Evolutionary conservation across 306 rosid species (phyloP).

Genomic region (Gillenia trifoliata): DNA sequence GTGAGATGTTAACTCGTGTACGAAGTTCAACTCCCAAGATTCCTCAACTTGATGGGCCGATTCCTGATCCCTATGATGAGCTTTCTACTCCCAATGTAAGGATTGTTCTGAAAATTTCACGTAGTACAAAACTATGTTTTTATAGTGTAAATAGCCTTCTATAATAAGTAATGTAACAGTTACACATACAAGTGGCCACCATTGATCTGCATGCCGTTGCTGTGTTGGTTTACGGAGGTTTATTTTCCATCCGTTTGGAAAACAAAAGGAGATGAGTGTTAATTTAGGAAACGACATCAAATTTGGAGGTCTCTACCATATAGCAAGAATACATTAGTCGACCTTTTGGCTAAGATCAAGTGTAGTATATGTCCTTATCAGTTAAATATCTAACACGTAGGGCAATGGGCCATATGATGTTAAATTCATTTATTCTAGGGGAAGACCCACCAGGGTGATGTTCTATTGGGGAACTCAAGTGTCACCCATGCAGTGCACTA

Average conservation of each 20-base stretch:
- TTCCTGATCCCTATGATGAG: slow-evolving; percentile 85
- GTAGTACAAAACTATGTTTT: not conserved
- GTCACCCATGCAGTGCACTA: not conserved
- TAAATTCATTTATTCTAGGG: not conserved
- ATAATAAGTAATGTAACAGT: not conserved
- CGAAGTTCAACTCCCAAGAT: slow-evolving; percentile 52
- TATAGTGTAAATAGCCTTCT: not conserved
- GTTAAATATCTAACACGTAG: not conserved
- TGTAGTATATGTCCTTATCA: not conserved
- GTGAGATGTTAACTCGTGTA: slow-evolving; percentile 29
- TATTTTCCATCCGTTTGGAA: not conserved
- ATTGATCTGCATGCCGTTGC: not conserved
- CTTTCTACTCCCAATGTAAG: slow-evolving; percentile 96
- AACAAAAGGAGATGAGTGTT: not conserved
- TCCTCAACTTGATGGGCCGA: slow-evolving; percentile 96
- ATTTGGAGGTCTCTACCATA: not conserved
- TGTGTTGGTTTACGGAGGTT: not conserved
- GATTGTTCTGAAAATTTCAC: not conserved
- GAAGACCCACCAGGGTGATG: not conserved
- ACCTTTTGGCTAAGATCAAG: not conserved
- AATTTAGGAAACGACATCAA: not conserved
- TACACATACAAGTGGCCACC: not conserved
- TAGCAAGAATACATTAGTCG: not conserved
- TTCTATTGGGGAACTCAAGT: not conserved
- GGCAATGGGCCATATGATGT: not conserved